phyloP scores from a whole-genome alignment of 441 rosid species.

The Dalechampia spathulata region DNA sequence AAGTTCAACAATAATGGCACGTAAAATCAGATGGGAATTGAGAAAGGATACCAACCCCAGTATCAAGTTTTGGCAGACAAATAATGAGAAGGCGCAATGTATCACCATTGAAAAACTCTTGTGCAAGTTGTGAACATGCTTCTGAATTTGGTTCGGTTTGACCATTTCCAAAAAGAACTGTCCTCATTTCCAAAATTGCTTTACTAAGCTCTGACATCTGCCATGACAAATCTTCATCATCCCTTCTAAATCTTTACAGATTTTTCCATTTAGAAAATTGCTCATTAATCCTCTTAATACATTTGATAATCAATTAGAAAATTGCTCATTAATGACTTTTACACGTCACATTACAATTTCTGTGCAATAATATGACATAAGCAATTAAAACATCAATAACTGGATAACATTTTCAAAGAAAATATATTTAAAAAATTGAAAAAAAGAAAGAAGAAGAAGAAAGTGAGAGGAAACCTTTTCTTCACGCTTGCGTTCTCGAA shows the following conservation, averaged over 20 bases:
- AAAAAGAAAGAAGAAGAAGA: background rate
- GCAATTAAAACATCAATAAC: no score
- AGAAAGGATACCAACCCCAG: slow-evolving; percentile 43
- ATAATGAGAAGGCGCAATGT: slow-evolving; percentile 57
- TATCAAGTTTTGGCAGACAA: slow-evolving; percentile 67
- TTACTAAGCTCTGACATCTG: slow-evolving; percentile 71
- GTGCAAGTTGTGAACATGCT: slow-evolving; percentile 78
- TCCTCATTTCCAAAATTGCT: slow-evolving; percentile 61
- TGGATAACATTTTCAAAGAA: no score
- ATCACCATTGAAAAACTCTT: slow-evolving; percentile 70
- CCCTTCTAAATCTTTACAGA: no score
- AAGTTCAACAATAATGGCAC: no score
- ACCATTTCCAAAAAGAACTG: slow-evolving; percentile 70
- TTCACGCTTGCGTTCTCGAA: slow-evolving; percentile 55
- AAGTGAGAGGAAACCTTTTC: slow-evolving; percentile 51
- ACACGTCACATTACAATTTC: background rate
- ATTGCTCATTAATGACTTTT: background rate
- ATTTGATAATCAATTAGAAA: background rate
- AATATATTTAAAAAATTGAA: background rate
- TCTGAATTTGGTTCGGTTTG: slow-evolving; percentile 81
- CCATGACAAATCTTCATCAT: background rate
- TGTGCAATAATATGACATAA: no score
- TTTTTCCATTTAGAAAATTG: no score
- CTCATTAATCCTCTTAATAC: no score
- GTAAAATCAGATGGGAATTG: background rate